Conservation (phyloP, 2,329 filamentous ascomycete genomes). For the Herpotrichia juniperi region DNA sequence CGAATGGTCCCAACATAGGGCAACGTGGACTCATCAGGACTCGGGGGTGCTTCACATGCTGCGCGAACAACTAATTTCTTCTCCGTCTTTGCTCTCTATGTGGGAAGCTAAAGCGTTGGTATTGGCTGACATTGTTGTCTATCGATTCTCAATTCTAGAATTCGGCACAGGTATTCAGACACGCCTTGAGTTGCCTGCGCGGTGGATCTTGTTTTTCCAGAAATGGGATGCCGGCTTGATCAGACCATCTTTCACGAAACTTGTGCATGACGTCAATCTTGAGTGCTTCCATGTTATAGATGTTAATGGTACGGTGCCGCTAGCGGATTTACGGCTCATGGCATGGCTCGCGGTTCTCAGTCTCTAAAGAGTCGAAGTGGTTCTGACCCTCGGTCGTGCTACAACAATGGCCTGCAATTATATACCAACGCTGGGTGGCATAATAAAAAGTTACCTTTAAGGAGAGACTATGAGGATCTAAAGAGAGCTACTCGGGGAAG, state of each 20-base stretch:
- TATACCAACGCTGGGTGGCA: background rate
- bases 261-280: too few relatives aligned
- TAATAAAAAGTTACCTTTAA: background rate
- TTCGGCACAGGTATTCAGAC: background rate
- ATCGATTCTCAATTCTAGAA: background rate
- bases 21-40: too few relatives aligned
- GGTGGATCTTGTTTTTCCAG: background rate
- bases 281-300: background rate
- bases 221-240: too few relatives aligned
- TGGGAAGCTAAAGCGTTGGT: background rate
- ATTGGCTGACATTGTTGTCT: background rate
- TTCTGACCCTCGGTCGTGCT: background rate
- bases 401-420: background rate
- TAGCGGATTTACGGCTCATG: background rate
- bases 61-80: too few relatives aligned
- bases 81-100: too few relatives aligned
- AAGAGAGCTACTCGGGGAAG: background rate
- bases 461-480: background rate
- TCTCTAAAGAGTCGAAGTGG: background rate
- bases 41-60: background rate
- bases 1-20: slow-evolving; percentile 4
- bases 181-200: background rate
- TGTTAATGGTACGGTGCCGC: background rate
- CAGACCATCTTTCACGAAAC: too few relatives aligned
- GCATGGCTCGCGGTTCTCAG: background rate